Evolutionary conservation across 495 filamentous ascomycete species (phyloP), one percentile per base, ranked within the genome.

Genomic region (Hypoxylon lenormandii): DNA sequence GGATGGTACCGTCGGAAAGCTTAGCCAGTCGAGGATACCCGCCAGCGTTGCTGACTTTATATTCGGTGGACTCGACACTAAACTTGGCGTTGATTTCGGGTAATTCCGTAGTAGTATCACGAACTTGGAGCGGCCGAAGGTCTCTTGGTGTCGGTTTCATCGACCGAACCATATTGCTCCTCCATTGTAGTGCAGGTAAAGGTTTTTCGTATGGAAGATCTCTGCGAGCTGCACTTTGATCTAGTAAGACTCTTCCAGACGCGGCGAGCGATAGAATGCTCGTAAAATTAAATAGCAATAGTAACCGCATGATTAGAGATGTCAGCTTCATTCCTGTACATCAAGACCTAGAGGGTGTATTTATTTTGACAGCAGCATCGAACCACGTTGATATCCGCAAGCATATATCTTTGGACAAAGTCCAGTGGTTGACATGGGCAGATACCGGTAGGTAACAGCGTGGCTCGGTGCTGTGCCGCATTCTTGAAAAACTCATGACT

Each of bases 401-500:
- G 26, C 26, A 28, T 28, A 3, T 7, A 28, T 28, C 26, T 28
- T 7, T n/a, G n/a, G n/a, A n/a, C n/a, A n/a, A 7, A 28, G 26
- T 28, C 26, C 7, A 3, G 26, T 28, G 26, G 3, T 28, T 28
- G 26, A 28, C 26, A 28, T 28, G 26, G 26, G 26, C 7, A 7
- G 26, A 7, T 28, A 28, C 3, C 3, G 3, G 7, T 3, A 28
- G 7, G 7, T 3, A 28, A 28, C 3, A 28, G 7, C 26, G 19
- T 49, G 46, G 46, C 46, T 23, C 23, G 13, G 46, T 23, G n/a
- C 46, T 26, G 46, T 49, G 46, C 46, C 46, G 46, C 46, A 49
- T n/a, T 23, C 46, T 21, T 26, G 21, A 49, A 49, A 49, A 23
- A 7, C 7, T 28, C 7, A 7, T 7, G 26, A 7, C 26, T 26